phyloP scores from a whole-genome alignment of 257 asterid genomes.

The Eustoma russellianum region DNA sequence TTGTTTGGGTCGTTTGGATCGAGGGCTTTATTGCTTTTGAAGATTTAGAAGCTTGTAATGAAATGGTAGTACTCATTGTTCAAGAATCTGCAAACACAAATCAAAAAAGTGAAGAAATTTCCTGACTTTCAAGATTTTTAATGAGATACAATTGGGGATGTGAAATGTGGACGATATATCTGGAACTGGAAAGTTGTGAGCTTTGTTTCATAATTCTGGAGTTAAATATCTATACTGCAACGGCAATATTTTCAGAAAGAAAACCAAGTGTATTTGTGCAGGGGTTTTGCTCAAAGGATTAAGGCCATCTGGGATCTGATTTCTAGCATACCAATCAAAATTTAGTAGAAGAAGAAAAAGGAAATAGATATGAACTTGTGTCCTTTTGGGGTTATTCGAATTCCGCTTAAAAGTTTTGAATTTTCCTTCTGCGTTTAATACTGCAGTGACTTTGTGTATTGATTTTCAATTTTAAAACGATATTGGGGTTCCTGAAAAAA shows the following conservation, averaged over 20 bases:
- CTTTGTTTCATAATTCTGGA: slow-evolving; percentile 5
- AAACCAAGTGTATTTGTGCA: no score
- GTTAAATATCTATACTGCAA: not conserved
- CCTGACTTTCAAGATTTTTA: not conserved
- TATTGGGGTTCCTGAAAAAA: no score
- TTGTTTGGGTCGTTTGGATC: slow-evolving; percentile 23
- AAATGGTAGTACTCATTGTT: slow-evolving; percentile 16
- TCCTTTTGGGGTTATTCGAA: no score
- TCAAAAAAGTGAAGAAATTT: not conserved
- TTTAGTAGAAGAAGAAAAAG: no score
- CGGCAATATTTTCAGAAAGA: not conserved
- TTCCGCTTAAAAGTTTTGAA: no score
- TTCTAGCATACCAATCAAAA: no score
- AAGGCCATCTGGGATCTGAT: no score
- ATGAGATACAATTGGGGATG: not conserved
- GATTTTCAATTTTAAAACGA: no score
- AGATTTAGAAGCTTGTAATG: slow-evolving; percentile 27
- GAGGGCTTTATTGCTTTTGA: slow-evolving; percentile 70
- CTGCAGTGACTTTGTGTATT: no score
- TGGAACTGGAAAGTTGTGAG: slow-evolving; percentile 7
- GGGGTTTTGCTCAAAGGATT: no score
- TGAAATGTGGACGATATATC: not conserved
- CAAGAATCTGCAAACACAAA: not conserved
- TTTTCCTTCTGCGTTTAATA: no score
- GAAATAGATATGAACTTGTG: no score